phyloP scores from a whole-genome alignment of 2,329 filamentous ascomycete genomes.

The Fusarium verticillioides region DNA sequence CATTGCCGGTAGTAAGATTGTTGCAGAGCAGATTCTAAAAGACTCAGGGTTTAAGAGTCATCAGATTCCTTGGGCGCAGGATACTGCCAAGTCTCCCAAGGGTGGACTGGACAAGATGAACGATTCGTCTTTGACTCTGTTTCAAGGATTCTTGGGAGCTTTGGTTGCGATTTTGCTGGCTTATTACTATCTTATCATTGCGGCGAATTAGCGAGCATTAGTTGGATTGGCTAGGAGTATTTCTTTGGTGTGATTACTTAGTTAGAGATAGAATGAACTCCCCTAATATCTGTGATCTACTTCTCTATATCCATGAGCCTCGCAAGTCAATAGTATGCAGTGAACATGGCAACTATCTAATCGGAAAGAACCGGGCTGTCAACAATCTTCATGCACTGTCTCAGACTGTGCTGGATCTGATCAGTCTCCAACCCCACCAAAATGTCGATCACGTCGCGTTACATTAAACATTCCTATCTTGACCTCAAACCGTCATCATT shows the following conservation, averaged over 20 bases:
- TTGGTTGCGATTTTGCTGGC: conserved; percentile 16
- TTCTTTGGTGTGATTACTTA: neutral
- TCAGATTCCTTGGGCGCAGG: conserved; percentile 24
- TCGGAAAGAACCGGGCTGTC: neutral
- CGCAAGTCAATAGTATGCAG: rapidly evolving
- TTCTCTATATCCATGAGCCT: no score
- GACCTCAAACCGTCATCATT: neutral
- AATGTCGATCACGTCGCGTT: neutral
- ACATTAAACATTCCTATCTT: neutral
- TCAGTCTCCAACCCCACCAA: neutral
- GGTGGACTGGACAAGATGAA: conserved; percentile 25
- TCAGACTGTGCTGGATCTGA: neutral
- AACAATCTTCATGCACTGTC: neutral
- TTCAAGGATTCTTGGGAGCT: conserved; percentile 21
- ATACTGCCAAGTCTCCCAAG: neutral
- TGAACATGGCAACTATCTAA: neutral
- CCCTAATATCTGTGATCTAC: neutral
- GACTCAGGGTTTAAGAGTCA: neutral
- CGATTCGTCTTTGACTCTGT: conserved; percentile 17
- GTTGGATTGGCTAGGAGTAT: neutral
- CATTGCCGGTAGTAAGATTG: conserved; percentile 74
- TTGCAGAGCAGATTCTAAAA: conserved; percentile 55
- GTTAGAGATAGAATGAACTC: neutral
- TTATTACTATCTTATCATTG: conserved; percentile 21
- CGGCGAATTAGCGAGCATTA: conserved; percentile 2